Conservation (phyloP, 2,329 filamentous ascomycete species). For the Fusarium lateritium region DNA sequence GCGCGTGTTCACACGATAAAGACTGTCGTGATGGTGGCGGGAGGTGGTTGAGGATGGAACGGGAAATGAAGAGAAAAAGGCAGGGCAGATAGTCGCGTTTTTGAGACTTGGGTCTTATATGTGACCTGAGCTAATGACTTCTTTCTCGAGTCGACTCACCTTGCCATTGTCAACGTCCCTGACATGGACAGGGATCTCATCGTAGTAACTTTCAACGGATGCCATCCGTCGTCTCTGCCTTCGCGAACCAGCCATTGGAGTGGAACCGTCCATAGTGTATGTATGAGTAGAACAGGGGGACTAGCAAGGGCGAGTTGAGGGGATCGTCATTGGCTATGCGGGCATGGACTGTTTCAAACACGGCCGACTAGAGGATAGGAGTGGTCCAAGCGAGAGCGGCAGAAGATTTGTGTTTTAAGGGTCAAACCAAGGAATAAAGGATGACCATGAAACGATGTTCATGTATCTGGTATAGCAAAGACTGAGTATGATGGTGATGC, state of each 20-base stretch:
- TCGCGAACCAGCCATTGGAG: slow-evolving; percentile 33
- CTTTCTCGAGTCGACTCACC: slow-evolving; percentile 21
- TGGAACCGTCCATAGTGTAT: slow-evolving; percentile 41
- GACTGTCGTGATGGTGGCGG: slow-evolving; percentile 38
- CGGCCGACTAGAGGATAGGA: slow-evolving; percentile 20
- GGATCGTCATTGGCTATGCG: slow-evolving; percentile 41
- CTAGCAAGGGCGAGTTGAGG: slow-evolving; percentile 25
- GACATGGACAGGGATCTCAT: slow-evolving; percentile 40
- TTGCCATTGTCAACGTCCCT: slow-evolving; percentile 19
- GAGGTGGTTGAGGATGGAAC: slow-evolving; percentile 19
- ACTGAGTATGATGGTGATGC: neutral
- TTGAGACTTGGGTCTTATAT: slow-evolving; percentile 39
- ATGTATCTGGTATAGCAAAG: neutral
- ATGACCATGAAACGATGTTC: slow-evolving; percentile 24
- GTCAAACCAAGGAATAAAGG: neutral
- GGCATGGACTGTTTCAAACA: slow-evolving; percentile 37
- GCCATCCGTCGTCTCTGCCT: slow-evolving; percentile 34
- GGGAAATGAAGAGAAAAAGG: slow-evolving; percentile 17
- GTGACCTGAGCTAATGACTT: slow-evolving; percentile 29
- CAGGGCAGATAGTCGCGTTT: slow-evolving; percentile 24
- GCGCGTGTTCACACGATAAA: slow-evolving; percentile 48
- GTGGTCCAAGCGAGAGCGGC: slow-evolving; percentile 16
- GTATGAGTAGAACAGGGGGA: slow-evolving; percentile 8
- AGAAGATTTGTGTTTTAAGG: neutral
- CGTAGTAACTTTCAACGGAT: slow-evolving; percentile 31